These are phyloP conservation scores for Backusella liffmaniae DNA, from an alignment of 192 early-diverging fungal species.

Conservation along the genomic window DNA sequence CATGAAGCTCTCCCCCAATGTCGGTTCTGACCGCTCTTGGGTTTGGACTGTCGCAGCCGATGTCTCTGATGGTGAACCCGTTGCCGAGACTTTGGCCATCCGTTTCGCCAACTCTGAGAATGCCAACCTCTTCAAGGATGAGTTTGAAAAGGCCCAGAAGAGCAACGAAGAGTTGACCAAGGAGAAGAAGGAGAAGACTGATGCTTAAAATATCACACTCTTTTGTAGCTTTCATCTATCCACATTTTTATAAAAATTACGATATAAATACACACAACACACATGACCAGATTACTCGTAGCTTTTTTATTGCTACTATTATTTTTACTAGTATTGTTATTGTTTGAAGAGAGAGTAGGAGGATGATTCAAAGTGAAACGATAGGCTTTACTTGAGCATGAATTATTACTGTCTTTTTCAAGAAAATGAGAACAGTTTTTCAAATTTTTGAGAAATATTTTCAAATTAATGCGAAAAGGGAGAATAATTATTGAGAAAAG, in stretches of 20 bases:
- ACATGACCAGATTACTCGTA: background rate
- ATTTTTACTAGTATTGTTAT: background rate
- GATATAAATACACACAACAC: background rate
- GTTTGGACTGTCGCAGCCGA: slow-evolving; percentile 93
- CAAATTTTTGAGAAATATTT: no score
- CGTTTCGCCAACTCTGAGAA: slow-evolving; percentile 96
- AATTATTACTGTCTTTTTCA: no score
- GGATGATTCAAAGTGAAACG: background rate
- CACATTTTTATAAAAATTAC: background rate
- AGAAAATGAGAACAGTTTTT: no score
- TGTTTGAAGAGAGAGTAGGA: background rate
- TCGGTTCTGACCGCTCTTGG: slow-evolving; percentile 99
- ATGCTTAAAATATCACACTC: slow-evolving; percentile 12
- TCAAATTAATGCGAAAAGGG: no score
- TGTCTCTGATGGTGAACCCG: slow-evolving; percentile 85
- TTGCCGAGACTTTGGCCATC: slow-evolving; percentile 87
- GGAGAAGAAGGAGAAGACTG: slow-evolving; percentile 34
- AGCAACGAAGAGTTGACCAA: slow-evolving; percentile 43
- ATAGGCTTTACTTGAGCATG: background rate
- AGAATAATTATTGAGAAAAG: no score
- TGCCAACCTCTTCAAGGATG: slow-evolving; percentile 89
- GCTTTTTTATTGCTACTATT: no score
- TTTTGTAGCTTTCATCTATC: background rate
- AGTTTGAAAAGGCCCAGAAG: slow-evolving; percentile 75
- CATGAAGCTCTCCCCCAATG: slow-evolving; percentile 91